These are phyloP conservation scores for Fraxinus excelsior DNA, from an alignment of 257 asterid genomes.

Conservation along the genomic window DNA sequence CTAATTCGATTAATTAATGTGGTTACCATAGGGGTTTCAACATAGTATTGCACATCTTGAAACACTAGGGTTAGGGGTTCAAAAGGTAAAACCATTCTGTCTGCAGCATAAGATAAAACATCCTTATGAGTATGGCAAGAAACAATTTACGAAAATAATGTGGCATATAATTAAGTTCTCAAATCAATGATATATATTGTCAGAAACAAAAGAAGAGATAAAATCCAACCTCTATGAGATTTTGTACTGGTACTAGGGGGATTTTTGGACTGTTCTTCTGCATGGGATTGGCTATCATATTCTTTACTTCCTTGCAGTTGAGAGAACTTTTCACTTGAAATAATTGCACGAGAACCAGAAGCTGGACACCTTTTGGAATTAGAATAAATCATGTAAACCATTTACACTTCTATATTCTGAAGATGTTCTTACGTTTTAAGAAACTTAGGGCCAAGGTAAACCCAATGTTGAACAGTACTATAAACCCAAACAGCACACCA, in stretches of 20 bases:
- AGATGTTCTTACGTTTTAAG: constrained; percentile 25
- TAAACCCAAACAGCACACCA: constrained; percentile 35
- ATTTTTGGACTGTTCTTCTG: background rate
- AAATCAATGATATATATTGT: background rate
- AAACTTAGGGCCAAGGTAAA: constrained; percentile 29
- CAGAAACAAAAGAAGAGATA: background rate
- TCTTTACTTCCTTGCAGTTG: constrained; percentile 27
- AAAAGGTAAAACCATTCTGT: constrained; percentile 35
- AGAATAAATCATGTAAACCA: background rate
- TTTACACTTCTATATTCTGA: background rate
- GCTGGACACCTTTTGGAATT: constrained; percentile 18
- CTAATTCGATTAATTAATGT: background rate
- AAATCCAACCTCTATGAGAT: constrained; percentile 19
- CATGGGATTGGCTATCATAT: background rate
- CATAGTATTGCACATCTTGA: constrained; percentile 34
- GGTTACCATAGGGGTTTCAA: constrained; percentile 34
- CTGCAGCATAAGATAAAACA: constrained; percentile 23
- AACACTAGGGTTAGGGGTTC: constrained; percentile 34
- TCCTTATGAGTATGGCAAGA: background rate
- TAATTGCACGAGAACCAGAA: constrained; percentile 30
- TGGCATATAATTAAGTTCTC: background rate
- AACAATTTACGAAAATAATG: background rate
- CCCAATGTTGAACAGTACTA: constrained; percentile 28
- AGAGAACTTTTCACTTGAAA: constrained; percentile 32
- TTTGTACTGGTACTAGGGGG: constrained; percentile 3